Percentiles rank a stretch among this genome's conserved stretches.
Conservation (phyloP, 1,284 basidiomycete species). For the Bondarzewia mesenterica region DNA sequence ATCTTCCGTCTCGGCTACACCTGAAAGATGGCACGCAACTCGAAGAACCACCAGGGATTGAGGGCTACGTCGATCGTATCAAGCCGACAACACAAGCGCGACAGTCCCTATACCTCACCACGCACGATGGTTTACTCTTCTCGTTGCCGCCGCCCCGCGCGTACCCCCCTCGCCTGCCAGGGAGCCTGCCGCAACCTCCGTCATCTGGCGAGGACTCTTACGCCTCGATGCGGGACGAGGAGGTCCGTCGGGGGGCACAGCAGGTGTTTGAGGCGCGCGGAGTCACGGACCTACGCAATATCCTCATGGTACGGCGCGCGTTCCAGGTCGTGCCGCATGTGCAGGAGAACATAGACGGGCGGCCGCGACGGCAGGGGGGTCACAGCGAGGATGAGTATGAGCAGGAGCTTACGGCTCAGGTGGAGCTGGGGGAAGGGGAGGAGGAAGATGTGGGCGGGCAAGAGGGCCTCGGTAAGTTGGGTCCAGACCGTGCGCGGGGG, state of each 20-base stretch:
- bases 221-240: conserved; percentile 36
- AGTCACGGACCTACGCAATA: conserved; percentile 59
- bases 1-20: conserved; percentile 49
- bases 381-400: conserved; percentile 24
- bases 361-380: conserved; percentile 19
- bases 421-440: conserved; percentile 37
- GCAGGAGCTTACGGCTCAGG: conserved; percentile 28
- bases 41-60: conserved; percentile 66
- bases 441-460: conserved; percentile 64
- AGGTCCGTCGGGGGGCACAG: conserved; percentile 52
- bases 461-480: conserved; percentile 34
- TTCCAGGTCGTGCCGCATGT: conserved; percentile 35
- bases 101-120: conserved; percentile 61
- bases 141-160: conserved; percentile 44
- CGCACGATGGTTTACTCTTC: conserved; percentile 72
- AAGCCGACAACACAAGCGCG: conserved; percentile 51
- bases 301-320: conserved; percentile 58
- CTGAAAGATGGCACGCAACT: conserved; percentile 48
- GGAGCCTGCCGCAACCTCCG: conserved; percentile 27
- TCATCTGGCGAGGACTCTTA: conserved; percentile 24
- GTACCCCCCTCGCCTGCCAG: conserved; percentile 64
- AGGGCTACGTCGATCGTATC: conserved; percentile 75
- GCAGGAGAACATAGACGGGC: conserved; percentile 25
- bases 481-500: conserved; percentile 36
- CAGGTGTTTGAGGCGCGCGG: conserved; percentile 64